Conservation (phyloP, 2,329 filamentous ascomycete genomes). For the Fusarium brevicatenulatum region DNA sequence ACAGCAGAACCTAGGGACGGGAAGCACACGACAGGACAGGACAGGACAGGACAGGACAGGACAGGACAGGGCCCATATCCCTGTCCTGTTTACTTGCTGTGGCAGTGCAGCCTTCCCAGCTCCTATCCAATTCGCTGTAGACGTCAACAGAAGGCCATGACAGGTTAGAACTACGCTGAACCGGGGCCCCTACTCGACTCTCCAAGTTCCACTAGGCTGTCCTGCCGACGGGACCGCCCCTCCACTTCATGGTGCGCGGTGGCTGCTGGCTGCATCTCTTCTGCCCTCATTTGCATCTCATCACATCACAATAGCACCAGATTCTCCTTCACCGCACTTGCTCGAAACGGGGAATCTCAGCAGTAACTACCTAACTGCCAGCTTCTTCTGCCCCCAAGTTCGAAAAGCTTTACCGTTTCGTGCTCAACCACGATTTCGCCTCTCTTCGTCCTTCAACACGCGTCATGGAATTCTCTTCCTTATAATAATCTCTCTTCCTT, state of each 20-base stretch:
- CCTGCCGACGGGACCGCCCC: conserved; percentile 31
- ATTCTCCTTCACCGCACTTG: conserved; percentile 37
- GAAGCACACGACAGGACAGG: conserved; percentile 20
- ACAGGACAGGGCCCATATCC: conserved; percentile 17
- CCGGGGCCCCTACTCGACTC: background rate
- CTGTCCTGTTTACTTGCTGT: conserved; percentile 27
- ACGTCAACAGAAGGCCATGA: background rate
- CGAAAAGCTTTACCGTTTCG: conserved; percentile 14
- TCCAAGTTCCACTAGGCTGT: conserved; percentile 20
- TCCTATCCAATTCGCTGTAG: conserved; percentile 2
- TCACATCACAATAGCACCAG: conserved; percentile 32
- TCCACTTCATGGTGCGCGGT: conserved; percentile 25
- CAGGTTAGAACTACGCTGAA: background rate
- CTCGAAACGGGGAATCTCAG: conserved; percentile 9
- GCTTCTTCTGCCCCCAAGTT: conserved; percentile 9
- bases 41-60: background rate
- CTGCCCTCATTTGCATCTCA: conserved; percentile 35
- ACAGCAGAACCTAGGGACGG: background rate
- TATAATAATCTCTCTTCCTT: conserved; percentile 32
- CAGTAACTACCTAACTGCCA: background rate
- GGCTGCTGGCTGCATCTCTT: conserved; percentile 19
- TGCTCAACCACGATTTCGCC: conserved; percentile 44
- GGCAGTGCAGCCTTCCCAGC: conserved; percentile 31
- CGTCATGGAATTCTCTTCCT: conserved; percentile 34
- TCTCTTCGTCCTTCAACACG: conserved; percentile 25